Evolutionary conservation across 768 basidiomycete species (phyloP), one percentile per base, ranked within the genome.

Genomic region (Holtermannia corniformis): DNA sequence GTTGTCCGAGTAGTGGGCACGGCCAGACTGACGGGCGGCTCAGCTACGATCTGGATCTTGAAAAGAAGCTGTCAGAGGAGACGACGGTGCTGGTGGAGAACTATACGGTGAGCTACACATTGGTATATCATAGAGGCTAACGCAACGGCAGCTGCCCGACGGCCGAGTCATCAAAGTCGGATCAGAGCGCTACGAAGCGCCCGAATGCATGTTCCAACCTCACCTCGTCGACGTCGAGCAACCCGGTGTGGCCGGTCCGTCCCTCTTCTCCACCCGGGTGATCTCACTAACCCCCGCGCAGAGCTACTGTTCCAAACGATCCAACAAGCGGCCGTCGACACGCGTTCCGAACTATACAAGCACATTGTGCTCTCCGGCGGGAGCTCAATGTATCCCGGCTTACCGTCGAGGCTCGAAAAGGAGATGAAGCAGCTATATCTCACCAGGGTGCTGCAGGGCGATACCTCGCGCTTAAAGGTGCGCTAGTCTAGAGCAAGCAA

Each of bases 151-250:
- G 87, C 83, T 95, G 43, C 90, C 91, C 16, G 95, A 97, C 65
- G 95, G 95, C 0, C 87, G 95, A 50, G 81, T 78, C 13, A 95
- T 97, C 79, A 95, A 93, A 78, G 90, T 97, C 56, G 95, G 93
- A 24, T 89, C 91, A 0, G 95, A 99, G 72, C 86, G 95, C 12
- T 99, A 96, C 68, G 93, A 97, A 74, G 95, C 93, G 12, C 93
- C 95, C 4, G 95, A 99, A 75, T 97, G 95, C 76, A 91, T 97
- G 90, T 97, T 99, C 84, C 93, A 99, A 71, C 95, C 95, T 20
- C 88, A 93, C 72, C 80, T 99, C 3, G 91, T 97, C 44, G 93
- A 99, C 64, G 77, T 97, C 44, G 95, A 99, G 71, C 92, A 95
- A 68, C 89, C 90, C 4, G 93, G 93, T 43, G 83, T 96, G 46